A percentile compares a stretch with the other conserved stretches of the same genome.
Evolutionary conservation across 2,329 filamentous ascomycete species (phyloP).

Genomic region (Penicillium sp.): DNA sequence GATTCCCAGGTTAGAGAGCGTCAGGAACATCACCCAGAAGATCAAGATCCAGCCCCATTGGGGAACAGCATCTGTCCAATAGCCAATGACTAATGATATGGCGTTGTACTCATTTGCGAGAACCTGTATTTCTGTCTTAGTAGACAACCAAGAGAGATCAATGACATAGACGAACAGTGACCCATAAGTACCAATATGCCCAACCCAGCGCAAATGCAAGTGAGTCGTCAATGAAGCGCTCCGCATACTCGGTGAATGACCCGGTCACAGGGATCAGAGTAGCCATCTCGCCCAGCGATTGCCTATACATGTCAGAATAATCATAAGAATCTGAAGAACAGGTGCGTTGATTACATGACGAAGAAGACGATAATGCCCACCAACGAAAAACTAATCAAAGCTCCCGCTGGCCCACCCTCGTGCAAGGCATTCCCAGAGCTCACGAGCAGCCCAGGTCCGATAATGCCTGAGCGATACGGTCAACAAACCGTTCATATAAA

Average conservation of each 20-base stretch:
- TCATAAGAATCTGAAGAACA: not conserved
- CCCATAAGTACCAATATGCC: slow-evolving; percentile 60
- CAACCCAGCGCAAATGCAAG: slow-evolving; percentile 66
- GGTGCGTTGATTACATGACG: slow-evolving; percentile 30
- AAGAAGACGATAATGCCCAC: slow-evolving; percentile 65
- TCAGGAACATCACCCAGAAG: slow-evolving; percentile 46
- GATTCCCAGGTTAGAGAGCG: slow-evolving; percentile 42
- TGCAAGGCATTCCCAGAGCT: slow-evolving; percentile 66
- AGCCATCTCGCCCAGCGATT: slow-evolving; percentile 69
- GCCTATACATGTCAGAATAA: slow-evolving; percentile 51
- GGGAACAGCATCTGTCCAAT: slow-evolving; percentile 46
- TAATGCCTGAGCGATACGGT: slow-evolving; percentile 43
- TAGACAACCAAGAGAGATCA: not conserved
- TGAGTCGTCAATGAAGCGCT: slow-evolving; percentile 67
- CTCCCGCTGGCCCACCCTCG: slow-evolving; percentile 65
- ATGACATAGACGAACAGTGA: slow-evolving; percentile 29
- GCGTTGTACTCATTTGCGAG: slow-evolving; percentile 48
- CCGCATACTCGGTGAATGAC: slow-evolving; percentile 66
- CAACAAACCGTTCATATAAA: not conserved
- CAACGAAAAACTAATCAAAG: slow-evolving; percentile 69
- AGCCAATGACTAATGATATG: slow-evolving; percentile 45
- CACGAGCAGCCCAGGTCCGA: slow-evolving; percentile 68
- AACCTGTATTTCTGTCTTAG: slow-evolving; percentile 17
- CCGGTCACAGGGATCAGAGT: slow-evolving; percentile 69
- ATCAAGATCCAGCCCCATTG: slow-evolving; percentile 48